These are phyloP conservation scores for Rickenella mellea DNA, from an alignment of 768 basidiomycete genomes.

Conservation along the genomic window DNA sequence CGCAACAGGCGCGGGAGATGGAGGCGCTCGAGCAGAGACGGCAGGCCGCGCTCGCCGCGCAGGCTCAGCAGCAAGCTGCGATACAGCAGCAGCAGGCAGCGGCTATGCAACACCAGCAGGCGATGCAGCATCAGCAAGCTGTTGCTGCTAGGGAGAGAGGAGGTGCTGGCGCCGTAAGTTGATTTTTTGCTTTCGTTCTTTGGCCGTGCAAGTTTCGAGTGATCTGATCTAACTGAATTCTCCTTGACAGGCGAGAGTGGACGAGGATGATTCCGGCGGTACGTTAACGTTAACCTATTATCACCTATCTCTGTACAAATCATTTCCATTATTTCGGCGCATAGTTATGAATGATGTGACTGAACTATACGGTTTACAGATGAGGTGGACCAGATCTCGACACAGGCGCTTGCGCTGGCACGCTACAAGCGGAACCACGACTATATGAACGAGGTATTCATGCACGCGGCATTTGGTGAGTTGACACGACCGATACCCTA, in stretches of 20 bases:
- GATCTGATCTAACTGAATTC: slow-evolving; percentile 17
- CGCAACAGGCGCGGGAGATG: slow-evolving; percentile 66
- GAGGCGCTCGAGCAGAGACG: slow-evolving; percentile 61
- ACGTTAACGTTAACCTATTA: slow-evolving; percentile 5
- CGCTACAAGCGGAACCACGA: slow-evolving; percentile 78
- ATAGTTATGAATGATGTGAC: slow-evolving; percentile 12
- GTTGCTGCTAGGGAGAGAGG: slow-evolving; percentile 9
- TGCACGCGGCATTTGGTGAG: slow-evolving; percentile 57
- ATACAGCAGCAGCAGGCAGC: background rate
- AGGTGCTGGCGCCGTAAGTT: background rate
- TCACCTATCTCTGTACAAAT: slow-evolving; percentile 2
- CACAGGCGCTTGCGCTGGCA: slow-evolving; percentile 58
- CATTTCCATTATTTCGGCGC: slow-evolving; percentile 6
- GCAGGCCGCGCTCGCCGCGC: slow-evolving; percentile 33
- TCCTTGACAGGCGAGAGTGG: slow-evolving; percentile 19
- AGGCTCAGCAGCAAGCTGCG: slow-evolving; percentile 24
- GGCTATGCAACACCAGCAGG: background rate
- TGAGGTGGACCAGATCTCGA: slow-evolving; percentile 63
- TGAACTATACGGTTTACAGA: slow-evolving; percentile 23
- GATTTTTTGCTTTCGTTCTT: background rate
- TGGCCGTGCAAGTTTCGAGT: background rate
- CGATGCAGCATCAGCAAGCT: slow-evolving; percentile 23
- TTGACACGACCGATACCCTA: background rate
- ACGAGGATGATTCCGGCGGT: slow-evolving; percentile 67
- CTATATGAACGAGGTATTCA: slow-evolving; percentile 76